Conservation (phyloP, 1,139 yeast species). For the Kodamaea sp. region DNA sequence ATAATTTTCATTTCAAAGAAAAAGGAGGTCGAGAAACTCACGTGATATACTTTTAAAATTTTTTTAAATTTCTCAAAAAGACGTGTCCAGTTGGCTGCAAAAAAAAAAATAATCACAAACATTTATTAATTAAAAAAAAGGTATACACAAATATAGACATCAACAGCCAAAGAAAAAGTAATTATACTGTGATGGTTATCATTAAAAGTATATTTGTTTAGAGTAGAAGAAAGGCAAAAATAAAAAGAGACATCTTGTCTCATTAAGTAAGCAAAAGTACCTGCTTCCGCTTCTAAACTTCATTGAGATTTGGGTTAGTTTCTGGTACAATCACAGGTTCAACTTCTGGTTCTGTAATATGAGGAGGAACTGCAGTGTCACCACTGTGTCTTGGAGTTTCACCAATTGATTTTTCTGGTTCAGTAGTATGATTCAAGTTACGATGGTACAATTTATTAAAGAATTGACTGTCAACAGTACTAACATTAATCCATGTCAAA, state of each 20-base stretch:
- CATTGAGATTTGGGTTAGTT: no score
- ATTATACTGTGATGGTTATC: not conserved
- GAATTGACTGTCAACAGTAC: slow-evolving; percentile 29
- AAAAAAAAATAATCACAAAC: not conserved
- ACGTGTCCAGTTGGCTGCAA: not conserved
- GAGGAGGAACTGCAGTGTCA: slow-evolving; percentile 17
- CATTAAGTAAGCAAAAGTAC: no score
- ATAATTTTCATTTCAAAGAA: not conserved
- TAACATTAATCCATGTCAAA: slow-evolving; percentile 30
- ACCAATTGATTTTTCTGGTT: slow-evolving; percentile 21
- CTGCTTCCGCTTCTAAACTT: no score
- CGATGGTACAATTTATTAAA: slow-evolving; percentile 17
- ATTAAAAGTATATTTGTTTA: not conserved
- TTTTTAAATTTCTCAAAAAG: no score
- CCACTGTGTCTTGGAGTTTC: slow-evolving; percentile 21
- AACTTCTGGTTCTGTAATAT: slow-evolving; percentile 22
- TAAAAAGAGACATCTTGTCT: no score
- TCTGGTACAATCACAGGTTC: not conserved
- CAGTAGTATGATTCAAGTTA: slow-evolving; percentile 1
- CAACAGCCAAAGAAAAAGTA: not conserved
- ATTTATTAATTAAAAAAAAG: not conserved
- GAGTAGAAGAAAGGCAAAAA: no score
- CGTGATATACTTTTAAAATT: no score
- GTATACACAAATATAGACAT: no score
- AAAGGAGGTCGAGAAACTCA: not conserved